Evolutionary conservation across 371 early-diverging fungal genomes (phyloP).

Genomic region (Fennellomyces sp.): DNA sequence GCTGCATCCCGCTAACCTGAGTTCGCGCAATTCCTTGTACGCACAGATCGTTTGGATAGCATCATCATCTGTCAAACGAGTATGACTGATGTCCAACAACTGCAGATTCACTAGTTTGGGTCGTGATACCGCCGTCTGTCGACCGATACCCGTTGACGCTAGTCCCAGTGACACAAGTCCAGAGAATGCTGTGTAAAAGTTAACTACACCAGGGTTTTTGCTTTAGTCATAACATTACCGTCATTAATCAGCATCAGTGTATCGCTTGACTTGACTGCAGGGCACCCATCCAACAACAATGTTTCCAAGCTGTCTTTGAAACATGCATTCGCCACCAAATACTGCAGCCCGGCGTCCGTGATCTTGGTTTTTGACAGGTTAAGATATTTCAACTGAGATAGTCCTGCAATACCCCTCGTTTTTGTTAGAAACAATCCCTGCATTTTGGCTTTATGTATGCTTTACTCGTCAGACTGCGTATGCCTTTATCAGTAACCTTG

Average conservation of each 20-base stretch:
- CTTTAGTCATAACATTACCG: constrained; percentile 19
- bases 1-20: constrained; percentile 33
- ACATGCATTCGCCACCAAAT: constrained; percentile 15
- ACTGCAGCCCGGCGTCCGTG: constrained; percentile 27
- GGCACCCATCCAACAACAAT: constrained; percentile 34
- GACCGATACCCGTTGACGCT: constrained; percentile 18
- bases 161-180: constrained; percentile 28
- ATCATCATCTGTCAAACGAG: constrained; percentile 27
- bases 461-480: constrained; percentile 32
- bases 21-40: constrained; percentile 24
- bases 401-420: constrained; percentile 11
- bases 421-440: background rate
- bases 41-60: constrained; percentile 24
- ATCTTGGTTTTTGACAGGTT: constrained; percentile 46
- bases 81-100: constrained; percentile 30
- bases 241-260: constrained; percentile 19
- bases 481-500: constrained; percentile 44
- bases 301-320: constrained; percentile 20
- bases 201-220: too few relatives aligned
- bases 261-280: constrained; percentile 18
- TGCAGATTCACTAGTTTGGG: constrained; percentile 12
- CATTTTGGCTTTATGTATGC: too few relatives aligned
- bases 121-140: constrained; percentile 10
- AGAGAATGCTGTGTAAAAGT: constrained; percentile 19
- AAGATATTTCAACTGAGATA: constrained; percentile 24